Percentiles rank a stretch among this genome's conserved stretches.
phyloP scores from a whole-genome alignment of 106 monocot species.

The Apostasia ramifera region DNA sequence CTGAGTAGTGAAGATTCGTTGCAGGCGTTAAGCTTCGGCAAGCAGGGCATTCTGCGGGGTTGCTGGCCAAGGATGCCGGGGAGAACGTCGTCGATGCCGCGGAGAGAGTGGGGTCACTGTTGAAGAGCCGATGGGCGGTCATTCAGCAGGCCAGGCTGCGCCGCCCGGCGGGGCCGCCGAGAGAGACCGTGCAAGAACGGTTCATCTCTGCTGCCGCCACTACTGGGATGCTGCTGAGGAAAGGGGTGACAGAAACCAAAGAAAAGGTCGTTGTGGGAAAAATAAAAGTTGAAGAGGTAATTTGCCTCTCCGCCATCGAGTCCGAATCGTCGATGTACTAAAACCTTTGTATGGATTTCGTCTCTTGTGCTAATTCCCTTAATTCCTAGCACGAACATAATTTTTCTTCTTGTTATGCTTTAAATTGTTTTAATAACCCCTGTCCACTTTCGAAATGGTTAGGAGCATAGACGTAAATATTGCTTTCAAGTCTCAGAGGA shows the following conservation, averaged over 20 bases:
- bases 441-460: no score
- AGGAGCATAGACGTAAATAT: no score
- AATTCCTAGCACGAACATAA: no score
- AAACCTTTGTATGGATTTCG: no score
- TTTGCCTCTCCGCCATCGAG: neutral
- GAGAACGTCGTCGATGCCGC: constrained; percentile 52
- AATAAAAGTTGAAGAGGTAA: constrained; percentile 89
- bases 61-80: constrained; percentile 44
- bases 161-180: constrained; percentile 9
- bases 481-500: no score
- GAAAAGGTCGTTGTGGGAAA: constrained; percentile 80
- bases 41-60: constrained; percentile 71
- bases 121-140: constrained; percentile 69
- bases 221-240: constrained; percentile 59
- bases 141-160: constrained; percentile 40
- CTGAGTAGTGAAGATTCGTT: neutral
- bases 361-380: no score
- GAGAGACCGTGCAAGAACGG: constrained; percentile 70
- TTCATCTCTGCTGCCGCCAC: constrained; percentile 64
- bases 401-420: no score
- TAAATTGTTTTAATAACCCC: no score
- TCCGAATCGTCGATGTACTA: no score
- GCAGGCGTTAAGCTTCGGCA: constrained; percentile 71
- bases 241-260: constrained; percentile 79
- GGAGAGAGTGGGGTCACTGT: constrained; percentile 58